Evolutionary conservation across 176 grass and related monocot species (phyloP).

Genomic region (Oryza coarctata): DNA sequence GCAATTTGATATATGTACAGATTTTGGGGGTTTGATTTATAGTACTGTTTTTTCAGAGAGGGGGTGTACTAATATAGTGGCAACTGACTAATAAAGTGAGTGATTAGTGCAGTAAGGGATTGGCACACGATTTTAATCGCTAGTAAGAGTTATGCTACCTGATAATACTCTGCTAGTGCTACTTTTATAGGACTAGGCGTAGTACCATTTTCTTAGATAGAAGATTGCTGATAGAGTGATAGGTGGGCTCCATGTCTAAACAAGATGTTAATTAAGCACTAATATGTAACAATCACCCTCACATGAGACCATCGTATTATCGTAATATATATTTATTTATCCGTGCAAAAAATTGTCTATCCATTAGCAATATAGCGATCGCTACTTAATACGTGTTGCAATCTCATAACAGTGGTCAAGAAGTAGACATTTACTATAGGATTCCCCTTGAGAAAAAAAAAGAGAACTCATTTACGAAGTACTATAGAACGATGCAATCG

Average conservation of each 20-base stretch:
- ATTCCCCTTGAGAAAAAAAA: neutral
- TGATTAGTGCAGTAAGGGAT: neutral
- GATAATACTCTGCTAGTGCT: neutral
- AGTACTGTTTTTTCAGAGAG: neutral
- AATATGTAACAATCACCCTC: neutral
- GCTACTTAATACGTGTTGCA: neutral
- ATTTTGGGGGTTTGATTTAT: neutral
- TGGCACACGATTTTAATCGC: neutral
- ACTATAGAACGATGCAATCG: neutral
- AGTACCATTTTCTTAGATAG: neutral
- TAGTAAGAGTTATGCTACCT: neutral
- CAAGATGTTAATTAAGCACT: neutral
- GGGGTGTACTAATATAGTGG: neutral
- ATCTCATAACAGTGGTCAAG: neutral
- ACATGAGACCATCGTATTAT: neutral
- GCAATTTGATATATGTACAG: neutral
- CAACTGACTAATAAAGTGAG: conserved; percentile 28
- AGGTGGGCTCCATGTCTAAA: neutral
- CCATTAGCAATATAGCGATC: neutral
- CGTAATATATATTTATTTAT: neutral
- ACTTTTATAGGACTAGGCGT: neutral
- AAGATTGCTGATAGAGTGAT: neutral
- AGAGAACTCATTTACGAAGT: too few relatives aligned
- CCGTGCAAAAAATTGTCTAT: neutral
- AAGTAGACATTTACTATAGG: neutral